These are phyloP conservation scores for Myrica gale DNA, from an alignment of 306 rosid genomes.

Conservation along the genomic window DNA sequence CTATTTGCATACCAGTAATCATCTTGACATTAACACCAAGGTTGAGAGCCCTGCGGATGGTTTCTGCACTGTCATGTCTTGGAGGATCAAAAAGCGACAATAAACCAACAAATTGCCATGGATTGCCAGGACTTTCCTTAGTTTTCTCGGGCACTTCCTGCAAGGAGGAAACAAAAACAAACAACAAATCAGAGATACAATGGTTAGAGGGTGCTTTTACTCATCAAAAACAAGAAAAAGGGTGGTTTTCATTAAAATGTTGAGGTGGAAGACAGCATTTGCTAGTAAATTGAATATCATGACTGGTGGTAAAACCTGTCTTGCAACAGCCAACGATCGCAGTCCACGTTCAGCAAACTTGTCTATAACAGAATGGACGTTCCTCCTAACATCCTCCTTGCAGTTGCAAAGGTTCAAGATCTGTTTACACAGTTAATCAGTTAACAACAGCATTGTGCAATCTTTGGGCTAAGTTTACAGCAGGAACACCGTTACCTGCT, in stretches of 20 bases:
- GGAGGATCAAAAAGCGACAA: slow-evolving; percentile 95
- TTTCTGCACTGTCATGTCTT: slow-evolving; percentile 97
- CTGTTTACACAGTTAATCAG: slow-evolving; percentile 36
- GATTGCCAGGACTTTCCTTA: slow-evolving; percentile 71
- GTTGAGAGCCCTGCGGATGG: slow-evolving; percentile 90
- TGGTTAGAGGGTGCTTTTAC: not conserved
- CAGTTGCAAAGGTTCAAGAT: slow-evolving; percentile 73
- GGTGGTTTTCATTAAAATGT: not conserved
- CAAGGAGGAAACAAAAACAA: slow-evolving; percentile 13
- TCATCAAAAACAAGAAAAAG: not conserved
- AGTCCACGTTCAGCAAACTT: slow-evolving; percentile 98
- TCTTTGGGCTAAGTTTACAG: not conserved
- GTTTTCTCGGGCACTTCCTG: slow-evolving; percentile 87
- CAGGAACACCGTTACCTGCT: slow-evolving; percentile 58
- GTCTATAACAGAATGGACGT: slow-evolving; percentile 65
- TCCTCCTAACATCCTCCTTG: slow-evolving; percentile 79
- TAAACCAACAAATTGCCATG: slow-evolving; percentile 96
- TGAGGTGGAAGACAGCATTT: not conserved
- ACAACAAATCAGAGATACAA: not conserved
- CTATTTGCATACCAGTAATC: slow-evolving; percentile 75
- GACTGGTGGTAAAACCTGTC: slow-evolving; percentile 68
- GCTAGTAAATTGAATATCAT: slow-evolving; percentile 4
- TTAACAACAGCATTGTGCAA: slow-evolving; percentile 12
- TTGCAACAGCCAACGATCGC: slow-evolving; percentile 86
- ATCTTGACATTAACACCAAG: slow-evolving; percentile 98